phyloP scores from a whole-genome alignment of 768 basidiomycete species.

The Mycena metata region DNA sequence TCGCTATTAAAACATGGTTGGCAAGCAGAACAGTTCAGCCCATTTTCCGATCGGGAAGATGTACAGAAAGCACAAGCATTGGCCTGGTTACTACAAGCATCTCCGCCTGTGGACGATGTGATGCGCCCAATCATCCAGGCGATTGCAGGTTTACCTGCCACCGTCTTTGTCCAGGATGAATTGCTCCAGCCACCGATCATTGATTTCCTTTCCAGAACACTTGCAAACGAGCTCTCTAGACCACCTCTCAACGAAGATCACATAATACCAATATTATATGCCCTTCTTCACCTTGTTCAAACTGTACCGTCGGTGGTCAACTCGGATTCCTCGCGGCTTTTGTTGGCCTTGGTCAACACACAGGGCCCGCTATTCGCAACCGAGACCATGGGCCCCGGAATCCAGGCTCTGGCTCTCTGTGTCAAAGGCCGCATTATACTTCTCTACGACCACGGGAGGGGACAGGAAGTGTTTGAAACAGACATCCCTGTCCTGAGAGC shows the following conservation, averaged over 20 bases:
- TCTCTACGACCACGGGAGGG: neutral
- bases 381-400: neutral
- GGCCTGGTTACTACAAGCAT: neutral
- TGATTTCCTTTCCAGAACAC: neutral
- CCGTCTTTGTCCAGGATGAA: neutral
- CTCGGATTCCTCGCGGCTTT: neutral
- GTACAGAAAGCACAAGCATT: slow-evolving; percentile 5
- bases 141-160: neutral
- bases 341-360: neutral
- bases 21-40: too few relatives aligned
- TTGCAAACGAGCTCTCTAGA: neutral
- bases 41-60: neutral
- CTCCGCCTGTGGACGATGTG: neutral
- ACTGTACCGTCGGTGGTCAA: neutral
- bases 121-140: neutral
- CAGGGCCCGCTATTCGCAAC: neutral
- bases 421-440: slow-evolving; percentile 5
- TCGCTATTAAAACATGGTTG: neutral
- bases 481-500: neutral
- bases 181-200: neutral
- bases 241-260: neutral
- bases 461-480: neutral
- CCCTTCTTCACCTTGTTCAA: neutral
- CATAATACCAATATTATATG: neutral
- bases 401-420: neutral